Evolutionary conservation across 208 protist species (phyloP), one percentile per base, ranked within the genome.

Genomic region (Leishmania martiniquensis): DNA sequence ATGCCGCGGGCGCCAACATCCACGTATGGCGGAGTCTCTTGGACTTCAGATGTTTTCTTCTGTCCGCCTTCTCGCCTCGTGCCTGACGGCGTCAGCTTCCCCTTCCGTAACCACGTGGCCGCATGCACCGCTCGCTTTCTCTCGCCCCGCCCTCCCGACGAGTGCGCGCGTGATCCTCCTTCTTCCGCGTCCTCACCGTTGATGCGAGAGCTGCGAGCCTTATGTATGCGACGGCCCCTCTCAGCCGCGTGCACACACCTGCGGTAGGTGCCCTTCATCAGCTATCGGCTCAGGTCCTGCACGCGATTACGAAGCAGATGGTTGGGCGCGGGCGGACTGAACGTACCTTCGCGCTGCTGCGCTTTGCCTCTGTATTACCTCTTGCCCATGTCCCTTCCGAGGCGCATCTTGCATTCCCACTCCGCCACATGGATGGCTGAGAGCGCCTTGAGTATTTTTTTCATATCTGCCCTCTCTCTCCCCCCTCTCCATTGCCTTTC

Each of bases 161-260:
- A 32, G 20, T 70, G 13, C n/a, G 15, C 45, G 20, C 42, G 25
- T 67, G 9, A 12, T 32, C 60, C 17, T 22, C n/a, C 4, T 62
- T 65, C 62, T 34, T 73, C 57, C n/a, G 12, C 75, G 45, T 78
- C n/a, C 22, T 49, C 62, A 10, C 77, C 4, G 45, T 52, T 57
- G 20, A 57, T 12, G 52, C 52, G 52, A 42, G 60, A 66, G 60
- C n/a, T 66, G 7, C 34, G 60, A 66, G n/a, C 1, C 34, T 44
- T 17, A 42, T 12, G 34, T 29, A 17, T 20, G 20, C 25, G 17
- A 20, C 34, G 60, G 37, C 1, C 34, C 60, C 60, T 42, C 5
- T 22, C 12, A 42, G 6, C 17, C 60, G 2, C 22, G 34, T n/a
- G n/a, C n/a, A n/a, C 60, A 39, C 15, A 25, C 13, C 4, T 44